Evolutionary conservation across 2,329 filamentous ascomycete species (phyloP).

Genomic region (Herpotrichia juniperi): DNA sequence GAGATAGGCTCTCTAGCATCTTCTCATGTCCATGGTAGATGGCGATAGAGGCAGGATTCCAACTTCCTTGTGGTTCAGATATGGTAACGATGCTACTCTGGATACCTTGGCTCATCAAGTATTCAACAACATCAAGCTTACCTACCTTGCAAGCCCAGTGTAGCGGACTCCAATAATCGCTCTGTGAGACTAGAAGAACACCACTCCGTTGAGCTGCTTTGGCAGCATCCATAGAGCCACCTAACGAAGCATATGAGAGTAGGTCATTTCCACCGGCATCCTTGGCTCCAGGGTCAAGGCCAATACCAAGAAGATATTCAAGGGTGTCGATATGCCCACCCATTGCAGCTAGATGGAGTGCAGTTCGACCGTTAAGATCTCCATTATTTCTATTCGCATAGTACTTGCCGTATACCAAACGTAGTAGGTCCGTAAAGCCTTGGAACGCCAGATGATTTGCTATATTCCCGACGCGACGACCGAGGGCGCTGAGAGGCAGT

Average conservation of each 20-base stretch:
- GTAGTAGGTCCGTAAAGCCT: constrained; percentile 9
- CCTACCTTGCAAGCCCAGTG: constrained; percentile 12
- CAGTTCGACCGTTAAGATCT: constrained; percentile 8
- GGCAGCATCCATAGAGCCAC: background rate
- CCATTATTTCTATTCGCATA: background rate
- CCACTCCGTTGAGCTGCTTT: background rate
- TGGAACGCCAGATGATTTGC: constrained; percentile 4
- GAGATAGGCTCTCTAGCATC: constrained; percentile 3
- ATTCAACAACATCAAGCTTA: constrained; percentile 3
- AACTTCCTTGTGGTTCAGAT: background rate
- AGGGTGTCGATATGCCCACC: background rate
- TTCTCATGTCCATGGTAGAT: constrained; percentile 4
- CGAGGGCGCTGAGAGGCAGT: background rate
- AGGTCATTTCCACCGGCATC: constrained; percentile 12
- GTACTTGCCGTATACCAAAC: background rate
- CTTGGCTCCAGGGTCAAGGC: background rate
- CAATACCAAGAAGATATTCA: constrained; percentile 9
- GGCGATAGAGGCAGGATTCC: constrained; percentile 16
- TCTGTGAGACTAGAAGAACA: background rate
- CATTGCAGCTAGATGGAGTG: constrained; percentile 8
- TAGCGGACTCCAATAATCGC: constrained; percentile 10
- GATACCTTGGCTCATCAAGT: constrained; percentile 7
- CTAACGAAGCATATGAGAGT: constrained; percentile 10
- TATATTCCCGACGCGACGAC: background rate
- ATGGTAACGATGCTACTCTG: constrained; percentile 6